These are phyloP conservation scores for Tremellales sp. DNA, from an alignment of 1,284 basidiomycete species.

Conservation along the genomic window DNA sequence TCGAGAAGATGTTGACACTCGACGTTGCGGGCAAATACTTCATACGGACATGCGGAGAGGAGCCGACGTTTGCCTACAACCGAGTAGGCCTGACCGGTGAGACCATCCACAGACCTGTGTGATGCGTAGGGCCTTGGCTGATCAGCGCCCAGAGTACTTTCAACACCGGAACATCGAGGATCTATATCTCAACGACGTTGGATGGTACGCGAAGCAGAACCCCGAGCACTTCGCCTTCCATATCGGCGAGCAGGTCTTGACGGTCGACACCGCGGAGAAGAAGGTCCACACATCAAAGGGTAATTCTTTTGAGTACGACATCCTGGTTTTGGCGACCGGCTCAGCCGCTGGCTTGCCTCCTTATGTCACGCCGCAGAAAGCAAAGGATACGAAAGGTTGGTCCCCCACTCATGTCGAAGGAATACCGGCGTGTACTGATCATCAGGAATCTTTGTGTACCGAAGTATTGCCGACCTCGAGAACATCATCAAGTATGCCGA, in stretches of 20 bases:
- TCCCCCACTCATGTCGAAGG: not conserved
- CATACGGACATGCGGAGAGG: constrained; percentile 63
- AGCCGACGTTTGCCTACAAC: constrained; percentile 46
- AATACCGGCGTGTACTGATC: not conserved
- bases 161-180: constrained; percentile 61
- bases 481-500: constrained; percentile 59
- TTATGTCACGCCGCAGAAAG: constrained; percentile 54
- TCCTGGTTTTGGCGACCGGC: constrained; percentile 67
- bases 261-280: constrained; percentile 53
- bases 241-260: constrained; percentile 53
- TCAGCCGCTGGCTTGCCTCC: constrained; percentile 65
- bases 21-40: constrained; percentile 55
- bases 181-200: constrained; percentile 59
- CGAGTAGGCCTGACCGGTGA: constrained; percentile 57
- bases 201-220: constrained; percentile 57
- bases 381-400: constrained; percentile 46
- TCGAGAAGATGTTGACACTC: constrained; percentile 61
- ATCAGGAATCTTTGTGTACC: constrained; percentile 67
- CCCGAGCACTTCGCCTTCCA: constrained; percentile 56
- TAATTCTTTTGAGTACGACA: constrained; percentile 57
- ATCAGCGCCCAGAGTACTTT: constrained; percentile 54
- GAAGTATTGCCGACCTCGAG: constrained; percentile 65
- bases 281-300: constrained; percentile 54
- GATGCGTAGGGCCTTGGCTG: not conserved
- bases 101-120: not conserved